These are phyloP conservation scores for Penicillium flavigenum DNA, from an alignment of 495 filamentous ascomycete genomes.

Conservation along the genomic window DNA sequence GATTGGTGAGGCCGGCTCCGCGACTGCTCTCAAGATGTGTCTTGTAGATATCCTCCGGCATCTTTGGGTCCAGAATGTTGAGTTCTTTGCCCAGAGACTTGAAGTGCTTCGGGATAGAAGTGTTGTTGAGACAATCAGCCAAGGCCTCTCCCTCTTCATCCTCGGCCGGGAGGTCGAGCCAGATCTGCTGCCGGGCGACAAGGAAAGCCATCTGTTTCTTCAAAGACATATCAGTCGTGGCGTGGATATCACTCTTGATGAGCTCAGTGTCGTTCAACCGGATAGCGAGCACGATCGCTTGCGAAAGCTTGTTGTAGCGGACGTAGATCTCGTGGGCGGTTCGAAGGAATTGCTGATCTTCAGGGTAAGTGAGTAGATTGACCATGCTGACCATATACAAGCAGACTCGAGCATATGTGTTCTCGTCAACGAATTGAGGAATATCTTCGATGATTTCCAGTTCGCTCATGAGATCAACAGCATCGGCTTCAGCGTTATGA, in stretches of 20 bases:
- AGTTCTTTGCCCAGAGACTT: conserved; percentile 91
- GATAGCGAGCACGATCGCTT: conserved; percentile 92
- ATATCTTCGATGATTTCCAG: conserved; percentile 94
- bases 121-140: conserved; percentile 80
- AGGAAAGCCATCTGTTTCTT: conserved; percentile 96
- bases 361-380: conserved; percentile 91
- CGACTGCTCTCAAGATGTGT: conserved; percentile 94
- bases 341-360: conserved; percentile 90
- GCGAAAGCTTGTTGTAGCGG: conserved; percentile 83
- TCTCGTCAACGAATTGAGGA: conserved; percentile 84
- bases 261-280: conserved; percentile 82
- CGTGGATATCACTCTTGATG: conserved; percentile 73
- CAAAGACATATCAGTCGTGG: conserved; percentile 75
- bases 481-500: conserved; percentile 97
- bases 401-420: conserved; percentile 90
- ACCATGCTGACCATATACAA: conserved; percentile 99
- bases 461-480: conserved; percentile 94
- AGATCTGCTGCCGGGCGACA: conserved; percentile 86
- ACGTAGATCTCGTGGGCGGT: conserved; percentile 92
- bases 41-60: conserved; percentile 99
- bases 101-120: conserved; percentile 85
- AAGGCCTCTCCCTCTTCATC: conserved; percentile 69
- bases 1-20: conserved; percentile 85
- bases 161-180: conserved; percentile 64
- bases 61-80: conserved; percentile 94